A percentile compares a stretch with the other conserved stretches of the same genome.
phyloP scores from a whole-genome alignment of 2,329 filamentous ascomycete genomes.

The Clarireedia sp. region DNA sequence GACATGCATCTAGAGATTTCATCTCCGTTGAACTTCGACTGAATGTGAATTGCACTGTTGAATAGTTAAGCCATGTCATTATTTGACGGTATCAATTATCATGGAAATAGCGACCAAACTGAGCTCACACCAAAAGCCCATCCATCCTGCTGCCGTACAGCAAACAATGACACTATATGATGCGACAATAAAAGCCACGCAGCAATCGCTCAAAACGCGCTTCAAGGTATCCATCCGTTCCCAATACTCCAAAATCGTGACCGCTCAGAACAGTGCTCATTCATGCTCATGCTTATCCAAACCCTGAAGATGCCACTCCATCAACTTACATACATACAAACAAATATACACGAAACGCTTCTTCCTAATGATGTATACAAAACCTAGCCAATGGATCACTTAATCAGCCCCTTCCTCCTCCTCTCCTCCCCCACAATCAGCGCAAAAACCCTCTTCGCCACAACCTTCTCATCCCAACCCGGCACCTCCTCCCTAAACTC shows the following conservation, averaged over 20 bases:
- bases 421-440: slow-evolving; percentile 23
- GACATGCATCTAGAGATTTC: neutral
- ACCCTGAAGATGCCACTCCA: too few species aligned
- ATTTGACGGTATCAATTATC: too few species aligned
- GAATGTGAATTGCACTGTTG: too few species aligned
- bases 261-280: neutral
- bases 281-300: too few species aligned
- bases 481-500: slow-evolving; percentile 26
- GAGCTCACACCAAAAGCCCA: too few species aligned
- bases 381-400: neutral
- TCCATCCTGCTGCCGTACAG: too few species aligned
- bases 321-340: neutral
- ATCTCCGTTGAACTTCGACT: too few species aligned
- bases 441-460: slow-evolving; percentile 28
- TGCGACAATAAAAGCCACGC: neutral
- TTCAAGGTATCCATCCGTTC: neutral
- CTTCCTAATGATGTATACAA: neutral
- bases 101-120: too few species aligned
- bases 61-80: too few species aligned
- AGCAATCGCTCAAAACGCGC: neutral
- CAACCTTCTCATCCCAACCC: slow-evolving; percentile 28
- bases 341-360: neutral
- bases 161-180: too few species aligned
- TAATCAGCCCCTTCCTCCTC: slow-evolving; percentile 11
- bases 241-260: neutral